phyloP scores from a whole-genome alignment of 2,329 filamentous ascomycete species.

The Westerdykella ornata region DNA sequence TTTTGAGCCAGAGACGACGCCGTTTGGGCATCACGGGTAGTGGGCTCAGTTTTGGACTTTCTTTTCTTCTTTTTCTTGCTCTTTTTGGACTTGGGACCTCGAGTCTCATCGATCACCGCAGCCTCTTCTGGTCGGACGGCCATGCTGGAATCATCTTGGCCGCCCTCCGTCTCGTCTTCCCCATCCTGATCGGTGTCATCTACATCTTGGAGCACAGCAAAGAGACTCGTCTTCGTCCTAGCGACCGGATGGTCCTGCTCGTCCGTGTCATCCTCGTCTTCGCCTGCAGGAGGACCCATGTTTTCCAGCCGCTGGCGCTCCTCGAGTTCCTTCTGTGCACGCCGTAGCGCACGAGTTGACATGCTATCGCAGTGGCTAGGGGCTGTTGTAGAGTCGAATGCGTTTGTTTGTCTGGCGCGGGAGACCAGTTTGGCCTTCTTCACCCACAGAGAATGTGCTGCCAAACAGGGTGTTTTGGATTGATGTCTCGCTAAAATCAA shows the following conservation, averaged over 20 bases:
- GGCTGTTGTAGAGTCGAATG: no score
- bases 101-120: slow-evolving; percentile 9
- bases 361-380: slow-evolving; percentile 34
- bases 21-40: slow-evolving; percentile 7
- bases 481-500: no score
- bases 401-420: no score
- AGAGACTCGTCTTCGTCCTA: slow-evolving; percentile 39
- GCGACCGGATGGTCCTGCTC: slow-evolving; percentile 29
- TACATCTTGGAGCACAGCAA: slow-evolving; percentile 42
- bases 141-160: slow-evolving; percentile 23
- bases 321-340: slow-evolving; percentile 57
- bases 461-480: no score
- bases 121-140: slow-evolving; percentile 22
- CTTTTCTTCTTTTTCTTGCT: slow-evolving; percentile 59
- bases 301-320: slow-evolving; percentile 46
- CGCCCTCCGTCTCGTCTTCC: slow-evolving; percentile 31
- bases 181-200: slow-evolving; percentile 37
- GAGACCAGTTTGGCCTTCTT: no score
- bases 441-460: no score
- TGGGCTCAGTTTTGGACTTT: slow-evolving; percentile 41
- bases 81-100: slow-evolving; percentile 34
- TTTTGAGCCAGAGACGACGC: not conserved
- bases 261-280: slow-evolving; percentile 35
- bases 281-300: slow-evolving; percentile 34
- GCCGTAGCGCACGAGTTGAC: slow-evolving; percentile 61